phyloP scores from a whole-genome alignment of 441 rosid genomes.

The Manihot esculenta region DNA sequence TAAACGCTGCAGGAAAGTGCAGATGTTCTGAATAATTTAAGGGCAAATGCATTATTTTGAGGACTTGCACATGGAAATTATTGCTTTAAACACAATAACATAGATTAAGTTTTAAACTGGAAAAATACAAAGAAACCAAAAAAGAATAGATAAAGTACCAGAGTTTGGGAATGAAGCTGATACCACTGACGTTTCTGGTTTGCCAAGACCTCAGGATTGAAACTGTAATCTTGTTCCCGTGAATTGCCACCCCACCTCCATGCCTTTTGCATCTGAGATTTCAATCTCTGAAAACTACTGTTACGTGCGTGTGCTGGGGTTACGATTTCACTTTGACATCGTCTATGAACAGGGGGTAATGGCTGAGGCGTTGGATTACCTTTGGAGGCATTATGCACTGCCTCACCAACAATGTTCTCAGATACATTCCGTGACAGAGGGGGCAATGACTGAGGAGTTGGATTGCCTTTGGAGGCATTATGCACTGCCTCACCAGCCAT shows the following conservation, averaged over 20 bases:
- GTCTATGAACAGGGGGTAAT: constrained; percentile 49
- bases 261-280: constrained; percentile 75
- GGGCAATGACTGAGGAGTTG: constrained; percentile 29
- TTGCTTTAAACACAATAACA: neutral
- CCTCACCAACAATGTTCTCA: constrained; percentile 59
- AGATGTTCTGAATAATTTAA: neutral
- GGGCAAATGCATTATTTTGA: neutral
- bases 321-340: constrained; percentile 65
- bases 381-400: constrained; percentile 39
- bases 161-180: constrained; percentile 79
- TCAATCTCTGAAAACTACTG: constrained; percentile 68
- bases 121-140: constrained; percentile 2
- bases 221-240: constrained; percentile 48
- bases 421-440: too few relatives aligned
- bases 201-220: constrained; percentile 95
- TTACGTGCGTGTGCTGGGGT: constrained; percentile 37
- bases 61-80: neutral
- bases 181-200: constrained; percentile 99
- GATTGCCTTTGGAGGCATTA: constrained; percentile 39
- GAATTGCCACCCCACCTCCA: constrained; percentile 74
- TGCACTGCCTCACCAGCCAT: constrained; percentile 56
- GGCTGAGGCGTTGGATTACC: constrained; percentile 39
- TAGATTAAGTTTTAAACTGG: neutral
- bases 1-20: neutral
- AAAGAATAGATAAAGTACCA: constrained; percentile 42